Conservation (phyloP, 768 basidiomycete genomes). For the Tremella mesenterica region DNA sequence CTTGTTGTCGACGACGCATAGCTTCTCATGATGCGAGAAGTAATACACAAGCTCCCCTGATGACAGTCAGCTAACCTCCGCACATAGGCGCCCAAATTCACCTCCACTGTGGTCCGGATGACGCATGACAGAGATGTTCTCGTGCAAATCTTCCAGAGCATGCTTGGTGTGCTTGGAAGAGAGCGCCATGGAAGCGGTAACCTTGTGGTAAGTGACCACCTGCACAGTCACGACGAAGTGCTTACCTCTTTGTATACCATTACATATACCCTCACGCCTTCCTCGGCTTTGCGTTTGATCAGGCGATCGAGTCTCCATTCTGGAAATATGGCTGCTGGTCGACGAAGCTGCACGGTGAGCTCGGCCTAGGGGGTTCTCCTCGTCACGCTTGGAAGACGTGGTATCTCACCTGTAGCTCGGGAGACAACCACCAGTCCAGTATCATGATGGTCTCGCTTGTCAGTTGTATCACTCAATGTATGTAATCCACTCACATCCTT, state of each 20-base stretch:
- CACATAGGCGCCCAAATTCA: not conserved
- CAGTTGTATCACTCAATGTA: not conserved
- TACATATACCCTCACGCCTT: conserved; percentile 86
- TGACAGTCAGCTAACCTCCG: not conserved
- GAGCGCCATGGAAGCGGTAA: conserved; percentile 86
- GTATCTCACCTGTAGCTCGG: conserved; percentile 58
- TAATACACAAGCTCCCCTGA: conserved; percentile 37
- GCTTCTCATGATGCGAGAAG: conserved; percentile 42
- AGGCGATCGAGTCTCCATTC: conserved; percentile 84
- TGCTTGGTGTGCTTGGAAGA: conserved; percentile 79
- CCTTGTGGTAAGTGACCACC: conserved; percentile 45
- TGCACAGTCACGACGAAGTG: not conserved
- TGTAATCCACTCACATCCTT: conserved; percentile 48
- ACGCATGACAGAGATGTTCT: conserved; percentile 72
- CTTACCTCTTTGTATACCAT: conserved; percentile 85
- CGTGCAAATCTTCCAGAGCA: conserved; percentile 69
- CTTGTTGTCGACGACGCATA: conserved; percentile 42
- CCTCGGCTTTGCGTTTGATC: conserved; percentile 74
- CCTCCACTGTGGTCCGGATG: conserved; percentile 39
- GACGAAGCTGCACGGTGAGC: conserved; percentile 55
- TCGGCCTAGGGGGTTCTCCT: too few species aligned
- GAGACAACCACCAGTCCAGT: conserved; percentile 71
- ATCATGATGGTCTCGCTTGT: conserved; percentile 64
- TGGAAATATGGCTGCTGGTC: conserved; percentile 73
- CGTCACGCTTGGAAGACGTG: not conserved